Evolutionary conservation across 257 asterid species (phyloP).

Genomic region (Ocimum tenuiflorum): DNA sequence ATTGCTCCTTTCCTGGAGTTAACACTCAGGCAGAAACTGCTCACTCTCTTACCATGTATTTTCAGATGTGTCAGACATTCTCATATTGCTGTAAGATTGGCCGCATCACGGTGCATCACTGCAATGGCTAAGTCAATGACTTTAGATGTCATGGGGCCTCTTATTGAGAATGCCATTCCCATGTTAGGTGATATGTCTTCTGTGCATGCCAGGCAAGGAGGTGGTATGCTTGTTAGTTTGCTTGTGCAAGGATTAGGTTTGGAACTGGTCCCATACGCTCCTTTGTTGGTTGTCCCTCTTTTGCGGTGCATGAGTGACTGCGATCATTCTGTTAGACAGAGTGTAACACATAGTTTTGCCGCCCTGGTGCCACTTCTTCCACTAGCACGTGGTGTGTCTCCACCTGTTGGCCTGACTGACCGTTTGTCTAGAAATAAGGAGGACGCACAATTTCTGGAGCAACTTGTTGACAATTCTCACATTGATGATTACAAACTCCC

Average conservation of each 20-base stretch:
- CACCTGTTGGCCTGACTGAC: slow-evolving; percentile 71
- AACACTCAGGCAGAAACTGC: slow-evolving; percentile 60
- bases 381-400: slow-evolving; percentile 77
- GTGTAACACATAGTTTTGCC: slow-evolving; percentile 98
- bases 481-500: slow-evolving; percentile 90
- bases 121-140: slow-evolving; percentile 95
- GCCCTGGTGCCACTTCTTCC: slow-evolving; percentile 96
- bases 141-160: slow-evolving; percentile 72
- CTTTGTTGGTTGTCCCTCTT: slow-evolving; percentile 92
- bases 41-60: slow-evolving; percentile 82
- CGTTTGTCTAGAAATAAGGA: slow-evolving; percentile 75
- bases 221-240: slow-evolving; percentile 98
- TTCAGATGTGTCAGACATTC: slow-evolving; percentile 88
- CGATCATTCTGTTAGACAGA: slow-evolving; percentile 92
- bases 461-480: slow-evolving; percentile 91
- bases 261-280: slow-evolving; percentile 94
- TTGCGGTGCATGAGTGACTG: slow-evolving; percentile 95
- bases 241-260: slow-evolving; percentile 95
- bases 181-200: slow-evolving; percentile 87
- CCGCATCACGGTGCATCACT: slow-evolving; percentile 89
- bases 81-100: slow-evolving; percentile 81
- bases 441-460: slow-evolving; percentile 92
- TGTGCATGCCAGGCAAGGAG: slow-evolving; percentile 95
- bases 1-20: slow-evolving; percentile 69
- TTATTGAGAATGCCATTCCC: slow-evolving; percentile 81